phyloP scores from a whole-genome alignment of 306 rosid genomes.

The Pyrus communis region DNA sequence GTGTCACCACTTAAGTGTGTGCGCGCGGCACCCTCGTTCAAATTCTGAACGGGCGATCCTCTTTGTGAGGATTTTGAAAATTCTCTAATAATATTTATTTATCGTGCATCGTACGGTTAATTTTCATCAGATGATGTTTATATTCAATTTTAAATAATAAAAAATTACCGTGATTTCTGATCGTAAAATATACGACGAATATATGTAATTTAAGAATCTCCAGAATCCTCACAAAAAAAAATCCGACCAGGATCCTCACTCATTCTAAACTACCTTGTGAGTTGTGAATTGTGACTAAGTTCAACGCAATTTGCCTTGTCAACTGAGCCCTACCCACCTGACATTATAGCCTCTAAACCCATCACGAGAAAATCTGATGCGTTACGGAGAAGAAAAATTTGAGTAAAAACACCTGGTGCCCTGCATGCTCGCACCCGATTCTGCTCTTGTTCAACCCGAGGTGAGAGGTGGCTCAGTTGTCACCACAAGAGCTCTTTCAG shows the following conservation, averaged over 20 bases:
- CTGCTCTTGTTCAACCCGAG: neutral
- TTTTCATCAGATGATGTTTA: accelerated
- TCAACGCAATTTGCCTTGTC: neutral
- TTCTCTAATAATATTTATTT: accelerated
- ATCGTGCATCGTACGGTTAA: accelerated
- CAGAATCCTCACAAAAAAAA: accelerated
- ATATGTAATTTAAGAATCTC: accelerated
- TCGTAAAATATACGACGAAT: no score
- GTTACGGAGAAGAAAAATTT: no score
- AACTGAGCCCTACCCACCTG: neutral
- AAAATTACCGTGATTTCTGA: no score
- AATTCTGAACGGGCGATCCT: neutral
- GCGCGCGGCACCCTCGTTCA: slow-evolving; percentile 1
- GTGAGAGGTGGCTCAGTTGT: neutral
- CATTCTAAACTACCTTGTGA: no score
- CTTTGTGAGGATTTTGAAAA: no score
- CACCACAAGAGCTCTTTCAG: neutral
- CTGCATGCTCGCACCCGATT: neutral
- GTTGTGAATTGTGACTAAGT: neutral
- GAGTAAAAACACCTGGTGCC: neutral
- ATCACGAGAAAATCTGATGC: neutral
- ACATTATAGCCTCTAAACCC: neutral
- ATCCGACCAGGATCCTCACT: no score
- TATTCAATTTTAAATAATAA: no score
- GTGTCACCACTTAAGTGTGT: neutral